A percentile compares a stretch with the other conserved stretches of the same genome.
These are phyloP conservation scores for Domatiomyces catenatus DNA, from an alignment of 2,329 filamentous ascomycete genomes.

Conservation along the genomic window DNA sequence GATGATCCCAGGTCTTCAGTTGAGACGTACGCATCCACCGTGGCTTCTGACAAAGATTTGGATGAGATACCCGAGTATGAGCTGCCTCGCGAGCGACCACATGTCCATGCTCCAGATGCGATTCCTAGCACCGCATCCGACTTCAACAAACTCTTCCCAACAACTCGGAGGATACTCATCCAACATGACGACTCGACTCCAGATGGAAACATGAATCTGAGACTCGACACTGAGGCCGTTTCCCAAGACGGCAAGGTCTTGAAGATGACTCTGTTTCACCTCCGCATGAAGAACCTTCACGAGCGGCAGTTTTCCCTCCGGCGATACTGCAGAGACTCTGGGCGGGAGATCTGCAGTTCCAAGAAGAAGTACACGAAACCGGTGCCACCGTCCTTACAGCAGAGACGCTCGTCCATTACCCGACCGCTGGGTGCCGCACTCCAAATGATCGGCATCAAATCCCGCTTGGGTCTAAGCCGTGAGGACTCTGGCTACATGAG, in stretches of 20 bases:
- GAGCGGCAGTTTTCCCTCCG: constrained; percentile 78
- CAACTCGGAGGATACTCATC: constrained; percentile 62
- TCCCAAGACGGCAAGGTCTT: constrained; percentile 42
- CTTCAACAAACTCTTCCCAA: constrained; percentile 77
- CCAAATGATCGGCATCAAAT: constrained; percentile 40
- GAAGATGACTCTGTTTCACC: constrained; percentile 70
- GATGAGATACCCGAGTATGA: constrained; percentile 37
- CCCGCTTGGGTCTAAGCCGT: constrained; percentile 34
- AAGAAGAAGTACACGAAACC: constrained; percentile 50
- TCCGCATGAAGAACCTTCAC: constrained; percentile 84
- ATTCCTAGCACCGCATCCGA: constrained; percentile 65
- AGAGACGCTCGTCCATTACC: constrained; percentile 38
- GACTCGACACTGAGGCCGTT: constrained; percentile 61
- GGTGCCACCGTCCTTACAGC: constrained; percentile 10
- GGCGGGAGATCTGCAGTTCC: constrained; percentile 80
- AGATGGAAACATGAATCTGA: constrained; percentile 93
- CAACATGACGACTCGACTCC: constrained; percentile 78
- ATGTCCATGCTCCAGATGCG: constrained; percentile 48
- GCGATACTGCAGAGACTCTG: constrained; percentile 82
- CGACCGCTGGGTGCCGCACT: constrained; percentile 47
- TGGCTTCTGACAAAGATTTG: constrained; percentile 45
- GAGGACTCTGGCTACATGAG: constrained; percentile 45
- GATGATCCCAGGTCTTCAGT: constrained; percentile 41
- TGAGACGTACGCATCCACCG: constrained; percentile 67
- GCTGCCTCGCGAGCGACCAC: constrained; percentile 35